Conservation (phyloP, 345 rosid species). For the Salix dunnii region DNA sequence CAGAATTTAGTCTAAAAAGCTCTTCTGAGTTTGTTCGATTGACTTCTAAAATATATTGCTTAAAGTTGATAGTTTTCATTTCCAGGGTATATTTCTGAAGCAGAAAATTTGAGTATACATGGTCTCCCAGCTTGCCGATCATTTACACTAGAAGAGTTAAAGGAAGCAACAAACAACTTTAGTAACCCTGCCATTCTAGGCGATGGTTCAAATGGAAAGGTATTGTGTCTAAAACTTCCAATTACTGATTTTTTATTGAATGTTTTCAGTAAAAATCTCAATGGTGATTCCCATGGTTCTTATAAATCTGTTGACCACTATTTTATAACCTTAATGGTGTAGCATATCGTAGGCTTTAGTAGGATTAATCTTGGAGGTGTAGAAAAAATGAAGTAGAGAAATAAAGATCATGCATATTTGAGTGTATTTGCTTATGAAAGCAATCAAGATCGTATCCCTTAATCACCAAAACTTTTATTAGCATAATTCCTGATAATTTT, state of each 20-base stretch:
- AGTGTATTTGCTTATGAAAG: neutral
- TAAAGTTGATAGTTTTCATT: neutral
- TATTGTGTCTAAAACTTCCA: slow-evolving; percentile 12
- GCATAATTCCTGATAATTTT: neutral
- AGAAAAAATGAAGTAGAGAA: neutral
- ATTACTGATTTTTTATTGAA: neutral
- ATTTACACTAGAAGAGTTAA: slow-evolving; percentile 39
- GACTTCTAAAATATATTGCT: too few relatives aligned
- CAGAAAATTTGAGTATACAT: slow-evolving; percentile 28
- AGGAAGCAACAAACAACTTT: slow-evolving; percentile 45
- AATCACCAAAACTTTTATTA: neutral
- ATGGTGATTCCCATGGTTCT: neutral
- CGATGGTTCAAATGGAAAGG: slow-evolving; percentile 48
- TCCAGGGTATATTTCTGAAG: slow-evolving; percentile 35
- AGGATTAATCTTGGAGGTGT: neutral
- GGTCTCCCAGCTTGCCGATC: slow-evolving; percentile 37
- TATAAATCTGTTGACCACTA: neutral
- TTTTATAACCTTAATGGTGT: neutral
- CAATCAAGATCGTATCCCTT: neutral
- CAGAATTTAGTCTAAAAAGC: neutral
- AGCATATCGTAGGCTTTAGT: neutral
- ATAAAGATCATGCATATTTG: neutral
- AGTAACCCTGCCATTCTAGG: slow-evolving; percentile 34
- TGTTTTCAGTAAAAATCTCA: neutral
- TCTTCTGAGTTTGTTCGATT: neutral